A percentile compares a stretch with the other conserved stretches of the same genome.
These are phyloP conservation scores for Thalassiosira allenii DNA, from an alignment of 352 stramenopile genomes.

Conservation along the genomic window DNA sequence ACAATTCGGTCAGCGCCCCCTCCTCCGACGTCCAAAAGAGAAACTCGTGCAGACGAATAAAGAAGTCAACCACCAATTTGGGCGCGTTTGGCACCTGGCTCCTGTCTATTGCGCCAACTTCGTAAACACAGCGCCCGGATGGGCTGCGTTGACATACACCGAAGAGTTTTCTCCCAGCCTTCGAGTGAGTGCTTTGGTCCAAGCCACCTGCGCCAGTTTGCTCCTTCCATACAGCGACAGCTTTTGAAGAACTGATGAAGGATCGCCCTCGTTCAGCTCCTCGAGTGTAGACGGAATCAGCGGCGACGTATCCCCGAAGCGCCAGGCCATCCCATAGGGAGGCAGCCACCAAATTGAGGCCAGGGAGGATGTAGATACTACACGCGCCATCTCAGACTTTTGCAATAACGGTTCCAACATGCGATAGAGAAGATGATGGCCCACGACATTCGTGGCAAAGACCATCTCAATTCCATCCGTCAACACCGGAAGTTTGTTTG, in stretches of 20 bases:
- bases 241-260: not conserved
- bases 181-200: conserved; percentile 53
- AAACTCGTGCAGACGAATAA: conserved; percentile 11
- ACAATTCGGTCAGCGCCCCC: conserved; percentile 53
- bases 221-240: conserved; percentile 52
- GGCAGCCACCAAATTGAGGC: not conserved
- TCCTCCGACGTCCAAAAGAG: conserved; percentile 52
- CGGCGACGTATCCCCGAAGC: conserved; percentile 18
- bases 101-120: not conserved
- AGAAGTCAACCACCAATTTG: conserved; percentile 19
- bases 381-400: conserved; percentile 37
- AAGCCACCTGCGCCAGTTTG: conserved; percentile 67
- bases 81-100: not conserved
- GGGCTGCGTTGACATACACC: conserved; percentile 60
- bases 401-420: conserved; percentile 54
- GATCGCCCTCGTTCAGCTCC: conserved; percentile 46
- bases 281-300: conserved; percentile 33
- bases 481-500: conserved; percentile 21
- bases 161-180: conserved; percentile 26
- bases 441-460: conserved; percentile 67
- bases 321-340: conserved; percentile 8
- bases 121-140: conserved; percentile 54
- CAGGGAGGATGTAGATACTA: conserved; percentile 59
- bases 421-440: conserved; percentile 69
- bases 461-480: conserved; percentile 63